Percentiles rank a stretch among this genome's conserved stretches.
Conservation (phyloP, 805 yeast species). For the Candida vaughaniae region DNA sequence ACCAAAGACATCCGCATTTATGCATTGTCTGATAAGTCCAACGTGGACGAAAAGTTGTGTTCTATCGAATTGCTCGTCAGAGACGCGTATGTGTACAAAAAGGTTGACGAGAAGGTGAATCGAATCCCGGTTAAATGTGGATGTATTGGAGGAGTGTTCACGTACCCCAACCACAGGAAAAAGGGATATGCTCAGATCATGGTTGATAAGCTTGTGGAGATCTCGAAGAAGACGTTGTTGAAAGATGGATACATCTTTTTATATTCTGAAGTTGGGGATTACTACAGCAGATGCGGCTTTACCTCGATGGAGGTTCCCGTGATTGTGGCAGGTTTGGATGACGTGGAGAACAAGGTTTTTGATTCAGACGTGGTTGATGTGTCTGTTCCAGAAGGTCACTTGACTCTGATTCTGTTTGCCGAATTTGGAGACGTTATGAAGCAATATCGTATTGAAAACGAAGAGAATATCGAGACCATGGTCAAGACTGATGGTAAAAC, state of each 20-base stretch:
- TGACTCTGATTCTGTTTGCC: constrained; percentile 23
- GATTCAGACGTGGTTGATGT: background rate
- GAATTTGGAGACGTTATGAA: constrained; percentile 26
- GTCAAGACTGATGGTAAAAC: constrained; percentile 28
- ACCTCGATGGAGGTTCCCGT: constrained; percentile 36
- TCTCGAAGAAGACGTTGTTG: constrained; percentile 24
- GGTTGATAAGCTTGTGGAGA: constrained; percentile 35
- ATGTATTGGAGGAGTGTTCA: constrained; percentile 43
- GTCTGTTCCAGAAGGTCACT: constrained; percentile 5
- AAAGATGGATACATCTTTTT: constrained; percentile 35
- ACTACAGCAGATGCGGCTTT: constrained; percentile 38
- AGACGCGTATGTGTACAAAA: constrained; percentile 24
- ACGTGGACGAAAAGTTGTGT: constrained; percentile 22
- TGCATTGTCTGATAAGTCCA: constrained; percentile 19
- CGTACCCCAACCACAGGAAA: constrained; percentile 35
- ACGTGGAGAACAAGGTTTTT: background rate
- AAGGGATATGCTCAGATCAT: constrained; percentile 39
- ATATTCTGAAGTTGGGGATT: constrained; percentile 46
- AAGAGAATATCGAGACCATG: constrained; percentile 15
- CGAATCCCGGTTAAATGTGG: constrained; percentile 21
- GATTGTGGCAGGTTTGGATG: constrained; percentile 8
- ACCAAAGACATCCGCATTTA: constrained; percentile 19
- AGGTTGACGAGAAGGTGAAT: constrained; percentile 7
- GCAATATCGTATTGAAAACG: constrained; percentile 20
- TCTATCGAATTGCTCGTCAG: constrained; percentile 37